Percentiles rank a stretch among this genome's conserved stretches.
These are phyloP conservation scores for Phycomyces nitens DNA, from an alignment of 192 early-diverging fungal species.

Conservation along the genomic window DNA sequence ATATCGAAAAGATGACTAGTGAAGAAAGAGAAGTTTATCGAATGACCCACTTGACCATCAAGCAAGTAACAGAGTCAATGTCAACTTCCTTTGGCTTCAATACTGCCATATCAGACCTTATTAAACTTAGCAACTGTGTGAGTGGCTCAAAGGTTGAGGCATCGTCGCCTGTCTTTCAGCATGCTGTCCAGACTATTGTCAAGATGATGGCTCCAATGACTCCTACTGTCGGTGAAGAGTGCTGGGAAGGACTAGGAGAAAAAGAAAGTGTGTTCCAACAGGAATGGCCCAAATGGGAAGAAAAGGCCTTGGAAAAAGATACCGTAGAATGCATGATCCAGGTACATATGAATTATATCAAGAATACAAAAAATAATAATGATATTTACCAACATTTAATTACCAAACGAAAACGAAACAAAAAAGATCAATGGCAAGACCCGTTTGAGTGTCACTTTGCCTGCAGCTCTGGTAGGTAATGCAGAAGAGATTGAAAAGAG, in stretches of 20 bases:
- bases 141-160: background rate
- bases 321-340: slow-evolving; percentile 52
- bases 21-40: slow-evolving; percentile 53
- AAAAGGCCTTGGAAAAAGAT: slow-evolving; percentile 46
- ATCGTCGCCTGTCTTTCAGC: slow-evolving; percentile 48
- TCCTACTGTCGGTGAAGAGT: slow-evolving; percentile 71
- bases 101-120: slow-evolving; percentile 79
- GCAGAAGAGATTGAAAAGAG: slow-evolving; percentile 39
- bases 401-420: background rate
- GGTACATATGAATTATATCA: slow-evolving; percentile 21
- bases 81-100: slow-evolving; percentile 54
- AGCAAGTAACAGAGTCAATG: slow-evolving; percentile 51
- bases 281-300: slow-evolving; percentile 54
- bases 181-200: slow-evolving; percentile 53
- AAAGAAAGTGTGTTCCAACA: slow-evolving; percentile 51
- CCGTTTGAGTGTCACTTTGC: slow-evolving; percentile 56
- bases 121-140: slow-evolving; percentile 65
- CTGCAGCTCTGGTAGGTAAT: slow-evolving; percentile 32
- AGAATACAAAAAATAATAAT: no score
- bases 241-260: slow-evolving; percentile 51
- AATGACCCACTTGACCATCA: slow-evolving; percentile 47
- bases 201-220: slow-evolving; percentile 75
- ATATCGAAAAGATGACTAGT: slow-evolving; percentile 34
- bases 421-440: slow-evolving; percentile 74
- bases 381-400: slow-evolving; percentile 7